Conservation (phyloP, 345 rosid genomes). For the Xanthoceras sorbifolium region DNA sequence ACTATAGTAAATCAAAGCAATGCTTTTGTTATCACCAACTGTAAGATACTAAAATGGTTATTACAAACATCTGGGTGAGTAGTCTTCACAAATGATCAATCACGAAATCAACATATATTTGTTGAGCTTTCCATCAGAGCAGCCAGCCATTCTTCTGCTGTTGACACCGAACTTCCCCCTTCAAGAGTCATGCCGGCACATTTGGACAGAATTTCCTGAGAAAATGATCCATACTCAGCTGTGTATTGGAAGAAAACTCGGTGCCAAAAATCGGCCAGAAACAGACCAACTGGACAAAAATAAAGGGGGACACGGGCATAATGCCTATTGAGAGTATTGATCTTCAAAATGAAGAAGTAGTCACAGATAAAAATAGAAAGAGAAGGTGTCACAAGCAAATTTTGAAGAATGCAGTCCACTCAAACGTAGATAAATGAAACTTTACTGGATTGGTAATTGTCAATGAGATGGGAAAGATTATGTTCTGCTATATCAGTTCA, state of each 20-base stretch:
- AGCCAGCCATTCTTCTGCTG: constrained; percentile 22
- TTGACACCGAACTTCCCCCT: constrained; percentile 20
- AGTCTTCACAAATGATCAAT: neutral
- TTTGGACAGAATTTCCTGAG: constrained; percentile 30
- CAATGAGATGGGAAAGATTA: no score
- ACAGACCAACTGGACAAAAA: neutral
- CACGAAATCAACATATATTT: neutral
- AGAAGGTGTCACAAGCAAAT: neutral
- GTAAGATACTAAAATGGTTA: neutral
- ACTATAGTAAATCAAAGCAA: neutral
- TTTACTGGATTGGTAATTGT: no score
- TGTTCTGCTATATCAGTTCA: no score
- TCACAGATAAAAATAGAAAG: neutral
- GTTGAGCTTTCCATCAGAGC: constrained; percentile 22
- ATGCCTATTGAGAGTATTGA: neutral
- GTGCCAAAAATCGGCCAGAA: neutral
- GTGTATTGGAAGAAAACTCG: neutral
- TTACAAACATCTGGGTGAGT: neutral
- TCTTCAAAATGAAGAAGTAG: neutral
- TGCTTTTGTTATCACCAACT: neutral
- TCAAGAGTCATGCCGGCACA: constrained; percentile 30
- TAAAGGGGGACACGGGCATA: neutral
- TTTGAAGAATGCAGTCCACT: neutral
- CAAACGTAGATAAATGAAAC: neutral
- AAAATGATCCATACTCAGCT: constrained; percentile 1